A percentile compares a stretch with the other conserved stretches of the same genome.
phyloP scores from a whole-genome alignment of 2,329 filamentous ascomycete genomes.

The Alternaria gansuensis region DNA sequence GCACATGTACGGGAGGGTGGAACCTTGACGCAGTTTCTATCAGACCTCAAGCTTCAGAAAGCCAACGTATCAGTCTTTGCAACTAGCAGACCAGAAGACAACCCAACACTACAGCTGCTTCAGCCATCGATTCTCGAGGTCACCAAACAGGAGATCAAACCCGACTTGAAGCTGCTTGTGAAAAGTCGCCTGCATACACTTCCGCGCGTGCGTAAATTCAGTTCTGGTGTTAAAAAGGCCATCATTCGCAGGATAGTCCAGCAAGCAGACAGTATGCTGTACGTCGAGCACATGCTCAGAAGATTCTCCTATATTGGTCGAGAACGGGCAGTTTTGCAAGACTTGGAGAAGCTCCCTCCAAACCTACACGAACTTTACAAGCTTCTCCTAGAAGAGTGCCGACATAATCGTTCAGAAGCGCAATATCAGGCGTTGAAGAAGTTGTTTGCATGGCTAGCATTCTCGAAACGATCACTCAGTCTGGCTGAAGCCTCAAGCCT shows the following conservation, averaged over 20 bases:
- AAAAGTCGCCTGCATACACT: constrained; percentile 1
- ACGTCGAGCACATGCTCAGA: constrained; percentile 50
- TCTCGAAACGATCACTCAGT: constrained; percentile 31
- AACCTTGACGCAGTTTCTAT: constrained; percentile 7
- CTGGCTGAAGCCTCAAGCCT: constrained; percentile 29
- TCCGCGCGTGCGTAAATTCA: constrained; percentile 29
- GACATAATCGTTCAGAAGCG: constrained; percentile 24
- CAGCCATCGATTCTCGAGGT: background rate
- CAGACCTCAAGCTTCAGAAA: background rate
- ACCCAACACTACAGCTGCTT: background rate
- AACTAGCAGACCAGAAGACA: constrained; percentile 5
- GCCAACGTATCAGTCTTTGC: constrained; percentile 1
- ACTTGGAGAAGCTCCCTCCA: constrained; percentile 35
- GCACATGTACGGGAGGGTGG: constrained; percentile 3
- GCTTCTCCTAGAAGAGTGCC: constrained; percentile 30
- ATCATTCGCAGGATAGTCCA: constrained; percentile 44
- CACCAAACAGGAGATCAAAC: background rate
- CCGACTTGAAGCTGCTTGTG: background rate
- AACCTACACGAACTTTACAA: constrained; percentile 27
- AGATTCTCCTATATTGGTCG: constrained; percentile 46
- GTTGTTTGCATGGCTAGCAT: constrained; percentile 37
- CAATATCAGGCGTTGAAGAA: constrained; percentile 31
- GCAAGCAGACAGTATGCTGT: constrained; percentile 50
- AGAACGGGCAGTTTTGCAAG: constrained; percentile 47
- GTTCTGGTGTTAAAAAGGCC: constrained; percentile 39